Evolutionary conservation across 2,329 filamentous ascomycete species (phyloP).

Genomic region (Chaetomium olivaceum): DNA sequence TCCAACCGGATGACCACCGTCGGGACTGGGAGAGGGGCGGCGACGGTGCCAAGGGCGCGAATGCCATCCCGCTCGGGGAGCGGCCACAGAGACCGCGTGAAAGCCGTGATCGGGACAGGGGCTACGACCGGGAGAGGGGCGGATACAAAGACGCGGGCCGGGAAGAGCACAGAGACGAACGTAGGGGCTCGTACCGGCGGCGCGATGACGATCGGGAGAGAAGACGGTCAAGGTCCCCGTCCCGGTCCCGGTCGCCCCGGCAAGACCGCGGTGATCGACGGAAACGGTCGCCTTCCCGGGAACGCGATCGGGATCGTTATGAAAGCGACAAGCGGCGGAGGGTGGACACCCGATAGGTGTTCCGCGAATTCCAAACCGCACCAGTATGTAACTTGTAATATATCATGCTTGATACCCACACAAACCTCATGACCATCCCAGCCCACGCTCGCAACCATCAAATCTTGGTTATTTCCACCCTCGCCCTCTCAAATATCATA

Average conservation of each 20-base stretch:
- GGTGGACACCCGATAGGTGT: constrained; percentile 47
- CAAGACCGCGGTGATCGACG: constrained; percentile 49
- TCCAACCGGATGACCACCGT: constrained; percentile 56
- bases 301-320: constrained; percentile 54
- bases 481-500: constrained; percentile 75
- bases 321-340: constrained; percentile 61
- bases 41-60: constrained; percentile 62
- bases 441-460: constrained; percentile 34
- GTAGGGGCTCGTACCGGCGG: constrained; percentile 22
- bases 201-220: constrained; percentile 39
- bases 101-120: constrained; percentile 40
- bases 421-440: neutral
- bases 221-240: constrained; percentile 40
- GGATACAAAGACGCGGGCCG: constrained; percentile 38
- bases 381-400: constrained; percentile 3
- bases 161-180: constrained; percentile 37
- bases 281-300: constrained; percentile 60
- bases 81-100: constrained; percentile 46
- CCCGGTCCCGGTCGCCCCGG: constrained; percentile 57
- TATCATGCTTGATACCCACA: constrained; percentile 10
- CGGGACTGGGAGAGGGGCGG: constrained; percentile 47
- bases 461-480: constrained; percentile 86
- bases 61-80: constrained; percentile 69
- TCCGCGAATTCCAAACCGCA: neutral
- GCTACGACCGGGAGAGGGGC: constrained; percentile 39